Evolutionary conservation across 257 asterid species (phyloP), one percentile per base, ranked within the genome.

Genomic region (Nicotiana tomentosiformis): DNA sequence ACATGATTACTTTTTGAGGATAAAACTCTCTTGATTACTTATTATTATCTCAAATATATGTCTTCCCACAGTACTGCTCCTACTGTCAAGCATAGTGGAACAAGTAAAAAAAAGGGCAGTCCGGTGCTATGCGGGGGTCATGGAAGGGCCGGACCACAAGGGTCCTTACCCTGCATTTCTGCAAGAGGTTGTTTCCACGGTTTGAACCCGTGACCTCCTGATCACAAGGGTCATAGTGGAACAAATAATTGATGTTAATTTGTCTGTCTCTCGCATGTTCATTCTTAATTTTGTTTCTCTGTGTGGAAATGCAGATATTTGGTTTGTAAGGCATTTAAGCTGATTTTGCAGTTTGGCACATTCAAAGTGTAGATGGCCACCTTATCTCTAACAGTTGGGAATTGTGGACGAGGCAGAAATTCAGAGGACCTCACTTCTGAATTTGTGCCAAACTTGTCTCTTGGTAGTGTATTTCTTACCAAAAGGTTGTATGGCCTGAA

Each of bases 371-470:
- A 86, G 82, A 90, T 87, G 92, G 68, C 88, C 56, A 62, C 90
- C 53, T 65, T 90, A 72, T 87, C 93, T 84, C 64, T 89, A 15
- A 80, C 82, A 82, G 81, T 86, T 84, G 90, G 90, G 67, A 85
- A 85, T 56, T 86, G 87, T 81, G 86, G 88, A 84, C 86, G 86
- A 81, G 82, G 85, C 43, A 80, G 58, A 72, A 78, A 84, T 18
- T 15, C 61, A 56, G 87, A 83, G 69, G 83, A 33, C 56, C 67
- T 12, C 43, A 30, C 83, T 82, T 70, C 77, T n/a, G 88, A 81
- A 53, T 77, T 53, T 7, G 84, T 84, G 66, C 43, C 81, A 7
- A 29, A 17, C 29, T 82, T 74, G 66, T 77, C 35, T 68, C 80
- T 81, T 23, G 70, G 83, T 26, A 86, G 76, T 69, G 88, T 82